These are phyloP conservation scores for Mortierella sp. DNA, from an alignment of 371 early-diverging fungal genomes.

Conservation along the genomic window DNA sequence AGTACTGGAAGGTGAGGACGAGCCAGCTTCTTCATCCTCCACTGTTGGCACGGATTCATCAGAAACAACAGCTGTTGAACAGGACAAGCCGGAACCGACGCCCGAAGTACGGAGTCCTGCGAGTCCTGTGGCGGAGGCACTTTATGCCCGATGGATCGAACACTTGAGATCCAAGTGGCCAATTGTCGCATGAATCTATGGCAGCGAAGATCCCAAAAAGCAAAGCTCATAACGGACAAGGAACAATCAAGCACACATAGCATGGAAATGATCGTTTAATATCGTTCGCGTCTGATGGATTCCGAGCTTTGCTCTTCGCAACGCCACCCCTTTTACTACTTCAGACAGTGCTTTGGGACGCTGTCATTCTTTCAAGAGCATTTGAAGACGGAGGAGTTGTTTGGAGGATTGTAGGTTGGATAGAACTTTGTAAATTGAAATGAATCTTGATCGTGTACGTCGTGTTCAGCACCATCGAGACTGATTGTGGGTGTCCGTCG, in stretches of 20 bases:
- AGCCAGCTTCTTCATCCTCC: slow-evolving; percentile 20
- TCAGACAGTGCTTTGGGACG: slow-evolving; percentile 27
- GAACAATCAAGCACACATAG: too few relatives aligned
- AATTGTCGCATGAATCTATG: slow-evolving; percentile 55
- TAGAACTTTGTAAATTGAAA: not conserved
- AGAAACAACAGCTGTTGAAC: slow-evolving; percentile 6
- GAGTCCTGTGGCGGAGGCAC: slow-evolving; percentile 53
- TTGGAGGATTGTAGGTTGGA: not conserved
- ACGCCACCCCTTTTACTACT: slow-evolving; percentile 1
- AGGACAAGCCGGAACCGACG: slow-evolving; percentile 8
- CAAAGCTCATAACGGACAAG: slow-evolving; percentile 16
- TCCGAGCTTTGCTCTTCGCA: slow-evolving; percentile 18
- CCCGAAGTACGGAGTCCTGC: slow-evolving; percentile 28
- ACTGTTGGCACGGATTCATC: slow-evolving; percentile 26
- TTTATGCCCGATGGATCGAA: slow-evolving; percentile 57
- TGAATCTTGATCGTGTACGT: too few relatives aligned
- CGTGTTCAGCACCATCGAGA: too few relatives aligned
- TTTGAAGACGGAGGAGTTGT: not conserved
- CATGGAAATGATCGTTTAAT: not conserved
- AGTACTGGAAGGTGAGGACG: slow-evolving; percentile 12
- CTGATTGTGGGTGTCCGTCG: too few relatives aligned
- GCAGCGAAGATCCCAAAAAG: slow-evolving; percentile 50
- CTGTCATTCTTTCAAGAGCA: not conserved
- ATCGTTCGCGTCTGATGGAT: not conserved
- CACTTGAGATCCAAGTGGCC: slow-evolving; percentile 56